Conservation (phyloP, 805 yeast genomes). For the Helenozyma baotianmanensis region DNA sequence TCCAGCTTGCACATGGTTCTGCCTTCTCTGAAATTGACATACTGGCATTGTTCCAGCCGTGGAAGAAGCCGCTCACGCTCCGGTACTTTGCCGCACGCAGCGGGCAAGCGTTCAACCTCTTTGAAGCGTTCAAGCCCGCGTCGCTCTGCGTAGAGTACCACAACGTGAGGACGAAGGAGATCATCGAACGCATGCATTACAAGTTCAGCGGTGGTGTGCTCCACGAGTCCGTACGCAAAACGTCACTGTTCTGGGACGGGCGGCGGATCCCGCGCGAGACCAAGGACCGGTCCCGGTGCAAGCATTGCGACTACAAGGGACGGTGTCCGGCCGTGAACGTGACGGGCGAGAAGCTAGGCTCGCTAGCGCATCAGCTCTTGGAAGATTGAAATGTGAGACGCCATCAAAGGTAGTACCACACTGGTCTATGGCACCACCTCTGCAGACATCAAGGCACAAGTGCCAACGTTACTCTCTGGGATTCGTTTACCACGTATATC, state of each 20-base stretch:
- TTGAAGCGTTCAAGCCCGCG: slow-evolving; percentile 33
- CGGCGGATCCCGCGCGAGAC: slow-evolving; percentile 44
- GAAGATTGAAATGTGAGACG: slow-evolving; percentile 12
- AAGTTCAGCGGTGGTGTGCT: slow-evolving; percentile 31
- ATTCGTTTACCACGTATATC: slow-evolving; percentile 40
- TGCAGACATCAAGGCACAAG: slow-evolving; percentile 20
- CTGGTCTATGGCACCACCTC: slow-evolving; percentile 20
- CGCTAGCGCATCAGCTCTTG: neutral
- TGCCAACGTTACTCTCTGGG: slow-evolving; percentile 27
- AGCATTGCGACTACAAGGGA: slow-evolving; percentile 47
- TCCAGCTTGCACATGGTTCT: slow-evolving; percentile 8
- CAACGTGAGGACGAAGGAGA: slow-evolving; percentile 26
- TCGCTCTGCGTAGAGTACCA: slow-evolving; percentile 52
- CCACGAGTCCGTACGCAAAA: slow-evolving; percentile 22
- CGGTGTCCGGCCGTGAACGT: slow-evolving; percentile 15
- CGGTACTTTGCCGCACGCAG: slow-evolving; percentile 52
- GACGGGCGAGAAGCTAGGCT: neutral
- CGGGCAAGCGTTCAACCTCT: slow-evolving; percentile 40
- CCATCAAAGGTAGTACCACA: slow-evolving; percentile 21
- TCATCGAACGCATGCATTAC: slow-evolving; percentile 39
- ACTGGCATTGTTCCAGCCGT: slow-evolving; percentile 29
- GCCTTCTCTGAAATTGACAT: slow-evolving; percentile 20
- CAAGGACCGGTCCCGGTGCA: slow-evolving; percentile 42
- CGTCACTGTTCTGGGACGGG: slow-evolving; percentile 58
- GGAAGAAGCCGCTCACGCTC: slow-evolving; percentile 55